Percentiles rank a stretch among this genome's conserved stretches.
Evolutionary conservation across 306 rosid species (phyloP).

Genomic region (Prunus kanzakura): DNA sequence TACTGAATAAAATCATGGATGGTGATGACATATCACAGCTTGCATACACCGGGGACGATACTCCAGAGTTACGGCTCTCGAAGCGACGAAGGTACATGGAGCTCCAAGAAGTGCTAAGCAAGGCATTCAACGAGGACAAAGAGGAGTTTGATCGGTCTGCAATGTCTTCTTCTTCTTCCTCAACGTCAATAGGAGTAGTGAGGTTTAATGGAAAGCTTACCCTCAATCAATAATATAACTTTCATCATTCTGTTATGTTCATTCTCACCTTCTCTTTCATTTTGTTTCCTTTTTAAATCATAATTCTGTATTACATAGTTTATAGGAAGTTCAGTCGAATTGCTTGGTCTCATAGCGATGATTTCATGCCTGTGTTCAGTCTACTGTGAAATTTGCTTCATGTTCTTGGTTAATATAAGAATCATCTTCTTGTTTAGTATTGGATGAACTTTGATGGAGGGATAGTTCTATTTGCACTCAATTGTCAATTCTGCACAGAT

Average conservation of each 20-base stretch:
- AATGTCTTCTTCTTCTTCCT: constrained; percentile 61
- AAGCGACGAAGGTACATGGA: constrained; percentile 53
- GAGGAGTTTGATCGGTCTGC: constrained; percentile 44
- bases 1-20: constrained; percentile 70
- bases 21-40: constrained; percentile 55
- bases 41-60: constrained; percentile 40
- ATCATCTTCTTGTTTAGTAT: not conserved
- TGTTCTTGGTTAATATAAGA: not conserved
- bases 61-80: constrained; percentile 37
- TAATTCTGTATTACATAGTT: not conserved
- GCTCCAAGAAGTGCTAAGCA: constrained; percentile 50
- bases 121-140: constrained; percentile 65
- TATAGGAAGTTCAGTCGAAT: not conserved
- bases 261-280: not conserved
- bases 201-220: constrained; percentile 24
- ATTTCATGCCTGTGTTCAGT: not conserved
- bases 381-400: not conserved
- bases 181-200: constrained; percentile 41
- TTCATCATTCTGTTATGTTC: not conserved
- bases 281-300: not conserved
- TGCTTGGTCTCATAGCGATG: not conserved
- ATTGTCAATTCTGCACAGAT: too few relatives aligned
- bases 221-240: constrained; percentile 15
- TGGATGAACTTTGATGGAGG: not conserved
- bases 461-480: too few relatives aligned